Base-by-base conservation (phyloP, 768 basidiomycete genomes). In the Lactarius pseudohatsudake region DNA sequence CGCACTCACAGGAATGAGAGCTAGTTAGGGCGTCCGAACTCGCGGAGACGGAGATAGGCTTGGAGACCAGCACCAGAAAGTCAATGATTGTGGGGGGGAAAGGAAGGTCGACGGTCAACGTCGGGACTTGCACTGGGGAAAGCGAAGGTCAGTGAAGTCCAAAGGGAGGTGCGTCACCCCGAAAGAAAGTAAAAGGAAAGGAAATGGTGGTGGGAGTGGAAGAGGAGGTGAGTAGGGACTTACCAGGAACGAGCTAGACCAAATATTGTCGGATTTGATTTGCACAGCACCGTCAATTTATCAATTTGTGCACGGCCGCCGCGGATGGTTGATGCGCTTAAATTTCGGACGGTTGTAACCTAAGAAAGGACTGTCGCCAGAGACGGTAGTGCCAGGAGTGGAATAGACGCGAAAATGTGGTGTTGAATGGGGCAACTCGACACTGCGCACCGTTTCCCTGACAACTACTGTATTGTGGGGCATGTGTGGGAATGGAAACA, bases 121-220 rank as follows among this genome's bases (percentile, higher is more conserved):
- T 69, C 70, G 34, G 34, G 47, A 36, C 68, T 61, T 54, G 60
- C 64, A 64, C 68, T 71, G 71, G 72, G 72, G 74, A 68, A 72
- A 66, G 73, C 74, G 76, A 74, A 70, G 67, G 76, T 75, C 72
- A 75, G 74, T 71, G 73, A 73, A 55, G 64, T 45, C 57, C 43
- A 64, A 68, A 61, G 41, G 41, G 40, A 26, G 62, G 67, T 22
- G 57, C 53, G 38, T 55, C 3, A 59, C 69, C 67, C 36, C 28
- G 53, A 62, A 62, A 54, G 57, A 72, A 70, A 72, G 72, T 66
- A 66, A 71, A 76, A 69, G 74, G 75, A 71, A 76, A 69, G 74
- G 75, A 38, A 38, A 72, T 69, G 72, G 71, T 61, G 67, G 69
- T 66, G 71, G 72, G 70, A 26, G 22, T 10, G 69, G 71, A 71